These are phyloP conservation scores for Glomus cerebriforme DNA, from an alignment of 192 early-diverging fungal species.

Conservation along the genomic window DNA sequence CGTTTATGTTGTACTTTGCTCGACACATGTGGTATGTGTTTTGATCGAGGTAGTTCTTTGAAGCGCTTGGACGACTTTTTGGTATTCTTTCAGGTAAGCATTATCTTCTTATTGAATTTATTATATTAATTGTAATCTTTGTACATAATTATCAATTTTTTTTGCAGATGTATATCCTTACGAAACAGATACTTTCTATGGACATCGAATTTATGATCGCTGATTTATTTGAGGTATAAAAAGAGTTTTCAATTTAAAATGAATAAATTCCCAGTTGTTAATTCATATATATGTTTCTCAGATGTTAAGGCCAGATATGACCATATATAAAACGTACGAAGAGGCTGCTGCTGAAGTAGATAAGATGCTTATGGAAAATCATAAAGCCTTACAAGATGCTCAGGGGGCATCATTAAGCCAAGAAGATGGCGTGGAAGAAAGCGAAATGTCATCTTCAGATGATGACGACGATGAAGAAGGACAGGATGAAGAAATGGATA, in stretches of 20 bases:
- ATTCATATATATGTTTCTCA: not conserved
- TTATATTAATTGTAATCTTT: not conserved
- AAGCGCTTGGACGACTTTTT: slow-evolving; percentile 76
- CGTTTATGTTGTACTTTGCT: slow-evolving; percentile 85
- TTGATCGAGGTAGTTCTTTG: slow-evolving; percentile 66
- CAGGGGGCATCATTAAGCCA: slow-evolving; percentile 37
- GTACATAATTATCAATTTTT: not conserved
- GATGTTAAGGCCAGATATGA: slow-evolving; percentile 63
- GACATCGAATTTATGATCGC: slow-evolving; percentile 89
- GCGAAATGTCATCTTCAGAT: slow-evolving; percentile 43
- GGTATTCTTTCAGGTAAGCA: slow-evolving; percentile 73
- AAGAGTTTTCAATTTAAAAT: too few relatives aligned
- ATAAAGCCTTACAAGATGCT: slow-evolving; percentile 50
- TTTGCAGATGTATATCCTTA: slow-evolving; percentile 79
- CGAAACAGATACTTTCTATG: slow-evolving; percentile 80
- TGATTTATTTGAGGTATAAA: slow-evolving; percentile 70
- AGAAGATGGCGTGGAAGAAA: slow-evolving; percentile 46
- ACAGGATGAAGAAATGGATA: slow-evolving; percentile 39
- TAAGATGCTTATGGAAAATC: slow-evolving; percentile 52
- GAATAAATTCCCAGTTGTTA: not conserved
- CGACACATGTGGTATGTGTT: slow-evolving; percentile 84
- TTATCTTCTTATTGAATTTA: not conserved
- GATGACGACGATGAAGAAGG: slow-evolving; percentile 49
- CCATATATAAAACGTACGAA: slow-evolving; percentile 70
- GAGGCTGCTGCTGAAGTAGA: slow-evolving; percentile 76